Evolutionary conservation across 768 basidiomycete species (phyloP), one percentile per base, ranked within the genome.

Genomic region (Dacryopinax primogenitus): DNA sequence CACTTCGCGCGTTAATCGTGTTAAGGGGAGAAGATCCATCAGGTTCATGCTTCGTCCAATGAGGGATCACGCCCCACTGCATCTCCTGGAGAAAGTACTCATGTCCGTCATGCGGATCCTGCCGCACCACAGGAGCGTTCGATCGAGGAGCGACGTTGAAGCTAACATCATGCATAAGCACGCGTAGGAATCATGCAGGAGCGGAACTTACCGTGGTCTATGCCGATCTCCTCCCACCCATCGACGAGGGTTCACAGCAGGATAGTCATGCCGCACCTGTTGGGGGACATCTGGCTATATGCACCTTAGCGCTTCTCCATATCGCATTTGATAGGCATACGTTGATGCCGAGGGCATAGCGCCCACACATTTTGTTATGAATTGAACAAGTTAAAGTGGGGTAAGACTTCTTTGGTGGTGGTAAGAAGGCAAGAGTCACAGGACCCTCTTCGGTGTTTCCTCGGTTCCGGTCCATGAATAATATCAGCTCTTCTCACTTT

Each of bases 1-100:
- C 95, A 1, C 85, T 79, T 21, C 92, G 84, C 0, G 94, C 93
- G 69, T 98, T 98, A 67, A 90, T 95, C 0, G 94, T 96, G 70
- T 83, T 90, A 41, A 92, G 75, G 1, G 70, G 67, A 6, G 71
- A 70, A 0, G 79, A 78, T 62, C 81, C 82, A 67, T 86, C 83
- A 1, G 75, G 76, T 68, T 93, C 89, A 64, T 81, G 77, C 72
- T 90, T 90, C 71, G 79, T 83, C 86, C 86, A 93, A 72, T 88
- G 85, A 0, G 90, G 91, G 1, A 92, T 83, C 0, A 94, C 78
- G 6, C 94, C 93, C 93, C 93, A 97, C n/a, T 33, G 26, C 62
- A 62, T 65, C 35, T 21, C 66, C 41, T 64, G 36, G 35, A 39
- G n/a, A 26, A 61, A 26, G 28, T 37, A 45, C n/a, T 26, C 6